phyloP scores from a whole-genome alignment of 2,329 filamentous ascomycete species.

The Hymenoscyphus linearis region DNA sequence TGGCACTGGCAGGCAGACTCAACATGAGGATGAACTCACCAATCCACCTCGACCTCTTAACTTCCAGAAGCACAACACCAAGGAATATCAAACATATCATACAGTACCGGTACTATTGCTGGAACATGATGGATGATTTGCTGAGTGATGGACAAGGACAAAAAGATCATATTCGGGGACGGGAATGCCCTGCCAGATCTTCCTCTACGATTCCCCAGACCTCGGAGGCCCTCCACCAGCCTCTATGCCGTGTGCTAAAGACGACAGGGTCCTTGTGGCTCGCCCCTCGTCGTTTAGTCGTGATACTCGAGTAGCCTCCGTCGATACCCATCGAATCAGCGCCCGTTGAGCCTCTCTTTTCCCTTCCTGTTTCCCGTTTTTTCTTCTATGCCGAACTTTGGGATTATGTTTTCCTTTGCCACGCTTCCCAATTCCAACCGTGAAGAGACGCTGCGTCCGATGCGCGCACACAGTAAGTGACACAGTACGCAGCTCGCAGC shows the following conservation, averaged over 20 bases:
- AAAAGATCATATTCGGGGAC: neutral
- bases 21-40: neutral
- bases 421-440: too few species aligned
- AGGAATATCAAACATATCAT: neutral
- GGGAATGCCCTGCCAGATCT: neutral
- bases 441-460: too few species aligned
- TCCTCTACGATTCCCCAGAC: neutral
- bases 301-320: too few species aligned
- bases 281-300: neutral
- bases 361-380: neutral
- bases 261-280: neutral
- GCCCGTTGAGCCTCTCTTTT: neutral
- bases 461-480: neutral
- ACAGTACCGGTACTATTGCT: neutral
- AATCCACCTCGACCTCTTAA: neutral
- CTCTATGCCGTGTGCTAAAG: neutral
- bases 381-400: neutral
- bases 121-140: neutral
- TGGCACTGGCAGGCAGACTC: too few species aligned
- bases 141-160: neutral
- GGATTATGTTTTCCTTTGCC: neutral
- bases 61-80: neutral
- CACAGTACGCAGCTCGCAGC: neutral
- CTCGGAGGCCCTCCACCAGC: too few species aligned
- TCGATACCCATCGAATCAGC: neutral